Evolutionary conservation across 2,329 filamentous ascomycete genomes (phyloP), one percentile per base, ranked within the genome.

Genomic region (Ophiostoma quercus): DNA sequence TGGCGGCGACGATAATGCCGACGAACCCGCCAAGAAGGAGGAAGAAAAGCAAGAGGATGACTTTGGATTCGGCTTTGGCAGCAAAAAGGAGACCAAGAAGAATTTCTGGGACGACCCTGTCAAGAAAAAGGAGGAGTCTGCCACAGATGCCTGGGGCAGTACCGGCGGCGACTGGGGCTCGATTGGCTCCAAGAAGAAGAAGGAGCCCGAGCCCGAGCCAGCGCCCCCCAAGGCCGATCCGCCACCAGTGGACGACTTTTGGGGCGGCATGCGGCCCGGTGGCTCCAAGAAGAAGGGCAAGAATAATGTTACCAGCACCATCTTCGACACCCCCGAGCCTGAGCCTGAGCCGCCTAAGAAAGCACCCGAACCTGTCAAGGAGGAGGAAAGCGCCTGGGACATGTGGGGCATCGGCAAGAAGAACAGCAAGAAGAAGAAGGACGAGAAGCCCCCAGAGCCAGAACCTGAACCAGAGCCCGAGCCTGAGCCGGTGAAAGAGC

Each of bases 121-220:
- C 73, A 82, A 80, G 72, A 84, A 82, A 70, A 80, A 80, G 72
- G 74, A 70, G 2, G 78, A 72, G 67, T 73, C 79, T 9, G 22
- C 34, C 14, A 41, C 37, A 8, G 65, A 66, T n/a, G 3, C 65
- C 14, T 82, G 79, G 80, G 80, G 78, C 25, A 62, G 57, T 25
- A 3, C 12, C 12, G 25, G 57, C 11, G 71, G 74, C 2, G 77
- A 78, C 43, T 82, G 79, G 80, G 79, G 78, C n/a, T 77, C 75
- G 70, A 70, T 72, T 29, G 80, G 80, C 72, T 68, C 51, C 43
- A 81, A 80, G 72, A 84, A 83, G 72, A 84, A 83, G 72, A 83
- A 84, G 71, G 73, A 65, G n/a, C 69, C 71, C 19, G 75, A 76
- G 19, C 72, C 73, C 11, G 72, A 74, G 60, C 73, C 74, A 3